These are phyloP conservation scores for Lotmaria passim DNA, from an alignment of 208 protist species.

Conservation along the genomic window DNA sequence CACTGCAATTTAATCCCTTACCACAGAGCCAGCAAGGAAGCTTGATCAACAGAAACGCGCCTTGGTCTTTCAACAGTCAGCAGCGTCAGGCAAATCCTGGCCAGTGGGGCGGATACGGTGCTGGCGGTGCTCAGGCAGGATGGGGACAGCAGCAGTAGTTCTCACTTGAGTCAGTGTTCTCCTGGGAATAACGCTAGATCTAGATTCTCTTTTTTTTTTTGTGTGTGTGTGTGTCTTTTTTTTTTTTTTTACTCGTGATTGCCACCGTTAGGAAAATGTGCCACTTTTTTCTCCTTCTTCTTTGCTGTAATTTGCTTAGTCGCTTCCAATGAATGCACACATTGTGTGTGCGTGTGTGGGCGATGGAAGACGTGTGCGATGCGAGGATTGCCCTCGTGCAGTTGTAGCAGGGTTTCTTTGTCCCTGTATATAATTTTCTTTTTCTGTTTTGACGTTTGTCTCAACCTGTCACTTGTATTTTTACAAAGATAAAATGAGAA, in stretches of 20 bases:
- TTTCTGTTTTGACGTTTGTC: no score
- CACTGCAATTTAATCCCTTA: no score
- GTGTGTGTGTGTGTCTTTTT: not conserved
- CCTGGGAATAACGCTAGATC: constrained; percentile 2
- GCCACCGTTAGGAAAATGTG: not conserved
- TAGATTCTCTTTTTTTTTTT: constrained; percentile 10
- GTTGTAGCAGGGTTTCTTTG: no score
- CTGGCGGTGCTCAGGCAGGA: not conserved
- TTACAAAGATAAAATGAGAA: no score
- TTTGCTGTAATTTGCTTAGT: no score
- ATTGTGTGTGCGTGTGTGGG: no score
- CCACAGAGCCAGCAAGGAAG: not conserved
- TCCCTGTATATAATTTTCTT: no score
- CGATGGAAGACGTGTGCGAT: no score
- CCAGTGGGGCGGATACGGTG: constrained; percentile 13
- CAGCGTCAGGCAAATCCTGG: not conserved
- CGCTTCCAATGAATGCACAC: no score
- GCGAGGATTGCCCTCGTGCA: no score
- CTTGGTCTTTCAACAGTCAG: constrained; percentile 10
- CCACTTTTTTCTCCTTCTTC: not conserved
- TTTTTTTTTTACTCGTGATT: no score
- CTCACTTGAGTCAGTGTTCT: not conserved
- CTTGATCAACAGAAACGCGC: constrained; percentile 2
- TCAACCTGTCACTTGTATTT: no score
- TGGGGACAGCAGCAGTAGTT: constrained; percentile 21